Conservation (phyloP, 2,329 filamentous ascomycete species). For the Diaporthe sp. region DNA sequence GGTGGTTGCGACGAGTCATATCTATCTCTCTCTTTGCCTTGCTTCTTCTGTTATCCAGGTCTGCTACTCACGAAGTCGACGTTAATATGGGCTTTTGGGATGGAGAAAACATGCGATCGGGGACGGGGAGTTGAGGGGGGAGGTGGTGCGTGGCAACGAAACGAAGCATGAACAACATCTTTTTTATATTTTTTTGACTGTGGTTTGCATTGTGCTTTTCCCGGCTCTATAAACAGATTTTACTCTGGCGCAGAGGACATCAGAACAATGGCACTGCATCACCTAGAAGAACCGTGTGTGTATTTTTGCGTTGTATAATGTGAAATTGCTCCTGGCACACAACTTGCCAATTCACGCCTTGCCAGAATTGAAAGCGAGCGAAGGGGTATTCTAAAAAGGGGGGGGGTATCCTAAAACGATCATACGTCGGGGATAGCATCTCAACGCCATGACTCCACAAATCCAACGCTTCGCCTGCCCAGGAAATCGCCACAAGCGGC, state of each 20-base stretch:
- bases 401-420: slow-evolving; percentile 12
- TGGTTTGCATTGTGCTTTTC: not conserved
- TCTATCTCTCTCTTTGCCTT: not conserved
- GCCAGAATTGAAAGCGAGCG: not conserved
- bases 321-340: not conserved
- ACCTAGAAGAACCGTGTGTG: not conserved
- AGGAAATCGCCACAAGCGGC: not conserved
- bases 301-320: not conserved
- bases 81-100: not conserved
- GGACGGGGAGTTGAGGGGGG: not conserved
- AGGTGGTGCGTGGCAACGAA: not conserved
- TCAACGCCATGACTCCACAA: not conserved
- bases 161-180: slow-evolving; percentile 5
- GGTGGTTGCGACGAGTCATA: not conserved
- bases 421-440: not conserved
- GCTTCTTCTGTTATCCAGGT: not conserved
- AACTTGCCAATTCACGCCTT: not conserved
- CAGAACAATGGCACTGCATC: slow-evolving; percentile 4
- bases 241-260: not conserved
- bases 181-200: not conserved
- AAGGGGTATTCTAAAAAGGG: not conserved
- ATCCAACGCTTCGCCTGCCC: not conserved
- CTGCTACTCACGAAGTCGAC: slow-evolving; percentile 20
- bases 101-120: slow-evolving; percentile 2
- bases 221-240: not conserved